Conservation (phyloP, 495 filamentous ascomycete species). For the Monascus purpureus region DNA sequence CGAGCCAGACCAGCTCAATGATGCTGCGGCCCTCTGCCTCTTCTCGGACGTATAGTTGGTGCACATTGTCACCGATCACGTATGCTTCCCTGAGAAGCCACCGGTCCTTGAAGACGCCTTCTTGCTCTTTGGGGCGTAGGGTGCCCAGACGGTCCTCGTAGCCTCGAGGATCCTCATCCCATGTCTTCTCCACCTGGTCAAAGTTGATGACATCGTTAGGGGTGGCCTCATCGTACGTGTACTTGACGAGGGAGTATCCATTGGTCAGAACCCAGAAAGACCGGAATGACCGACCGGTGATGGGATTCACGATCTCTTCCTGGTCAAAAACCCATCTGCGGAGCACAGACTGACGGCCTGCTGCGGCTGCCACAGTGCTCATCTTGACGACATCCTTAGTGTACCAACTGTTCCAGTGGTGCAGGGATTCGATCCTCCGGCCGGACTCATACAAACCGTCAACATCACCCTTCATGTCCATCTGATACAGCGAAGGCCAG, state of each 20-base stretch:
- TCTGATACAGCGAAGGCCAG: conserved; percentile 46
- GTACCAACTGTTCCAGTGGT: conserved; percentile 51
- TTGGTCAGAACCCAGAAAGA: conserved; percentile 45
- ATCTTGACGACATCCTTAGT: conserved; percentile 43
- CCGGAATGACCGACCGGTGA: conserved; percentile 23
- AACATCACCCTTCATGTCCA: conserved; percentile 45
- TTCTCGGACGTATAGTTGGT: conserved; percentile 34
- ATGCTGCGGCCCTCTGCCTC: conserved; percentile 32
- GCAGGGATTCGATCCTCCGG: conserved; percentile 40
- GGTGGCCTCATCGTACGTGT: conserved; percentile 31
- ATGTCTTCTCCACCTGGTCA: conserved; percentile 45
- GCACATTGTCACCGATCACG: conserved; percentile 31
- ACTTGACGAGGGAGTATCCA: conserved; percentile 47
- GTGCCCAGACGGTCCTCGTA: conserved; percentile 40
- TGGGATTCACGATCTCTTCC: conserved; percentile 30
- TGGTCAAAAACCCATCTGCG: conserved; percentile 47
- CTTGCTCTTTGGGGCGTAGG: conserved; percentile 29
- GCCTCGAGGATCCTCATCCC: conserved; percentile 34
- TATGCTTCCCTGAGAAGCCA: conserved; percentile 29
- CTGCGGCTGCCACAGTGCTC: conserved; percentile 39
- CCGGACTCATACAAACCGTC: conserved; percentile 53
- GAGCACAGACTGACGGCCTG: conserved; percentile 45
- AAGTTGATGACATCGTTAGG: conserved; percentile 38
- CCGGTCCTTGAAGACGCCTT: conserved; percentile 30
- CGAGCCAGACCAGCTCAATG: conserved; percentile 37